A percentile compares a stretch with the other conserved stretches of the same genome.
Conservation (phyloP, 495 filamentous ascomycete genomes). For the Aspergillus coremiiformis region DNA sequence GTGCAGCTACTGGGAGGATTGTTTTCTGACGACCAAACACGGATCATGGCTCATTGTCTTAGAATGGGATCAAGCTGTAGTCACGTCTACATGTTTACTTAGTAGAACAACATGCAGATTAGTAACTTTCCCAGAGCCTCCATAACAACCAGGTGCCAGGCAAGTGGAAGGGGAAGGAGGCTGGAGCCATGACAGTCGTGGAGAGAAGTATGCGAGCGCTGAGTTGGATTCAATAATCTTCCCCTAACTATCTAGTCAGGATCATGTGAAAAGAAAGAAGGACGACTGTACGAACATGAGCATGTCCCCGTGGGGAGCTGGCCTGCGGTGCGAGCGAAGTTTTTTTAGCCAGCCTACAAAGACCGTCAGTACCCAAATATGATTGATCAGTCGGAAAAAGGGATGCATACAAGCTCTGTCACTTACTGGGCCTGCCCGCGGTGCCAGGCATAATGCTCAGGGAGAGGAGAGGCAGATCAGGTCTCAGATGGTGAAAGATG, state of each 20-base stretch:
- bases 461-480: background rate
- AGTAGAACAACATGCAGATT: background rate
- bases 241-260: background rate
- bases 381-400: background rate
- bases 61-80: background rate
- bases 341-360: conserved; percentile 7
- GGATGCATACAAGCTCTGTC: conserved; percentile 7
- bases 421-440: conserved; percentile 7
- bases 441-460: conserved; percentile 2
- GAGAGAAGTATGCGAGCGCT: background rate
- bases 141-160: background rate
- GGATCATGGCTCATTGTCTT: background rate
- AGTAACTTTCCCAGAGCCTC: background rate
- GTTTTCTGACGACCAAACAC: background rate
- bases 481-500: background rate
- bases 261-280: background rate
- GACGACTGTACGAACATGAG: background rate
- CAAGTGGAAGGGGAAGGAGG: background rate
- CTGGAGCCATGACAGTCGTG: background rate
- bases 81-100: background rate
- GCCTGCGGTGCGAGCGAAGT: conserved; percentile 2
- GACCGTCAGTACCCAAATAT: background rate
- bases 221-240: background rate
- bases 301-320: background rate
- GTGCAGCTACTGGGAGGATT: background rate